Evolutionary conservation across 305 asterid genomes (phyloP).

Genomic region (Vinca major): DNA sequence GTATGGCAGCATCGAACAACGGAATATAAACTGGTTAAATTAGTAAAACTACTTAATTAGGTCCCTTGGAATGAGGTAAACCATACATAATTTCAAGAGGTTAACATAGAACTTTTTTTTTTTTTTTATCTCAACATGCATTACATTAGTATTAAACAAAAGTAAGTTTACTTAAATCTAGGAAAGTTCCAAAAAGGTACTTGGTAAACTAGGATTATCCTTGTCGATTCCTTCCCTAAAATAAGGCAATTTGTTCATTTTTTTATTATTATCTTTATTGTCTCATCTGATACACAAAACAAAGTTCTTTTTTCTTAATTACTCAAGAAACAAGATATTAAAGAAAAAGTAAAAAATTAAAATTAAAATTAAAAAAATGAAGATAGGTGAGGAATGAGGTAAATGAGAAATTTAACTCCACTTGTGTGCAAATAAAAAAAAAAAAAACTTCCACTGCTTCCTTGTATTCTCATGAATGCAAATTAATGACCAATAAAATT

Average conservation of each 20-base stretch:
- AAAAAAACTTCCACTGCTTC: conserved; percentile 11
- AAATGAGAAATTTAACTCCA: conserved; percentile 20
- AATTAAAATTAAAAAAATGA: not conserved
- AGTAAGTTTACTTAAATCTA: not conserved
- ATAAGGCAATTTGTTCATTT: conserved; percentile 6
- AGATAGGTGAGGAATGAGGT: conserved; percentile 18
- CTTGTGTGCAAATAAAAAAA: conserved; percentile 12
- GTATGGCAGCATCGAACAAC: too few species aligned
- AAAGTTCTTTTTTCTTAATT: conserved; percentile 2
- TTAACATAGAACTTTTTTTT: not conserved
- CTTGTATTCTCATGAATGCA: conserved; percentile 13
- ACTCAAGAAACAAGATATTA: conserved; percentile 11
- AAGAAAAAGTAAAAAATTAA: conserved; percentile 1
- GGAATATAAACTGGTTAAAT: too few species aligned
- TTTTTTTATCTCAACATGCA: not conserved
- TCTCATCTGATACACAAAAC: conserved; percentile 15
- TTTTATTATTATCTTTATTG: conserved; percentile 7
- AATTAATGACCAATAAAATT: conserved; percentile 17
- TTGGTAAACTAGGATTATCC: conserved; percentile 15
- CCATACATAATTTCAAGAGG: not conserved
- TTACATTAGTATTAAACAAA: not conserved
- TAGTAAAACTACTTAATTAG: not conserved
- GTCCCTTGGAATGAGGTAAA: not conserved
- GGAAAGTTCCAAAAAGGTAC: conserved; percentile 4
- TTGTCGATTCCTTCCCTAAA: conserved; percentile 3